phyloP scores from a whole-genome alignment of 495 filamentous ascomycete species.

The Astrocystis sublimbata region DNA sequence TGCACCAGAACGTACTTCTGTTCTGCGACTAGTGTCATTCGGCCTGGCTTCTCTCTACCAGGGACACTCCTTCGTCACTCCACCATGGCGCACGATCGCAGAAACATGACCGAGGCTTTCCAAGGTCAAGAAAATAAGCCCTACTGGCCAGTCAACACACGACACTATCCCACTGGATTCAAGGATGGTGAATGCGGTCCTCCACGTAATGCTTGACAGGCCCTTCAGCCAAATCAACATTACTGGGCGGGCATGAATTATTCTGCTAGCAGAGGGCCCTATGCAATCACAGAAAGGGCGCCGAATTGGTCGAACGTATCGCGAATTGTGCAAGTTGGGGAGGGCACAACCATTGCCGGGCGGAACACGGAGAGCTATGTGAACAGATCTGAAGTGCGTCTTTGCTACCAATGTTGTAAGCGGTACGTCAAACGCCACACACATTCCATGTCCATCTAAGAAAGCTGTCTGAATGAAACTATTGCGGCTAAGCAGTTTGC shows the following conservation, averaged over 20 bases:
- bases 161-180: neutral
- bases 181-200: neutral
- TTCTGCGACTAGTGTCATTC: neutral
- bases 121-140: neutral
- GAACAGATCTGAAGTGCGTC: neutral
- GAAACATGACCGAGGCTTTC: neutral
- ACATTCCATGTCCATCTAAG: neutral
- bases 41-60: neutral
- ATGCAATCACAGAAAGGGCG: neutral
- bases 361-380: neutral
- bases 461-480: no score
- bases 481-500: neutral
- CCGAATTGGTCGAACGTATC: neutral
- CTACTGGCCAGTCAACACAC: neutral
- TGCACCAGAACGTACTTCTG: neutral
- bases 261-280: neutral
- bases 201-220: no score
- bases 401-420: slow-evolving; percentile 21
- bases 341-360: neutral
- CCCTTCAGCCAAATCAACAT: neutral
- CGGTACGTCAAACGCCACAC: neutral
- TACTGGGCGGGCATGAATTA: neutral
- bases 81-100: neutral
- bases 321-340: neutral
- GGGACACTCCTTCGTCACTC: neutral